Base-by-base conservation (phyloP, 495 filamentous ascomycete species). In the Choiromyces venosus region DNA sequence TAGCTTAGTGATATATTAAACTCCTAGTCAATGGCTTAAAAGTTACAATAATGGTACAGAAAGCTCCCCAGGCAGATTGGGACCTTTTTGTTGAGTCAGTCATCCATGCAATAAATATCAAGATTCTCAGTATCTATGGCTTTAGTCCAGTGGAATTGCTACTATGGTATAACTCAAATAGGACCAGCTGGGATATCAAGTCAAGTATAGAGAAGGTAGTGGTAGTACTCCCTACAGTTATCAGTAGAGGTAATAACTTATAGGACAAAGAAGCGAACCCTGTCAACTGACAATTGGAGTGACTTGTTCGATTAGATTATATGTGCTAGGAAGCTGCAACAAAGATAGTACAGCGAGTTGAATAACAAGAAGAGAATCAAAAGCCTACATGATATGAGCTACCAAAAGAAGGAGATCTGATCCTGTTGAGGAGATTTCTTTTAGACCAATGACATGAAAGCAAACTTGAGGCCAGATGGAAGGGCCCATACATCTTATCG, bases 1-100 rank as follows among this genome's bases (percentile, higher is more conserved):
- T n/a, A n/a, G n/a, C n/a, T n/a, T 67, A 71, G 37, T 29, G 72
- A 42, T 74, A 67, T 42, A 65, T 68, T 1, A 19, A 52, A 33
- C 1, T 21, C 12, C 35, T 52, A 19, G 42, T 73, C 18, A 9
- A 36, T 14, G 66, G 65, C 9, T 66, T 61, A 6, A 10, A 33
- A 12, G 36, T 37, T 3, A 19, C 40, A 0, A 18, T 38, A 9
- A 36, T 36, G 8, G 10, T 33, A 9, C 6, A 25, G 66, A 2
- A 14, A 5, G 33, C 14, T 29, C 8, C 14, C 5, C 16, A 38
- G 8, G 3, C 38, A 1, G 5, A 42, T 0, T 68, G 65, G 39
- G 64, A 67, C 4, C 3, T 19, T 4, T n/a, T 69, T 2, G 18
- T 71, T 18, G 67, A 37, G 0, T n/a, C 39, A 10, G 36, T 69